Conservation (phyloP, 805 yeast species). For the Komagataella ulmi region DNA sequence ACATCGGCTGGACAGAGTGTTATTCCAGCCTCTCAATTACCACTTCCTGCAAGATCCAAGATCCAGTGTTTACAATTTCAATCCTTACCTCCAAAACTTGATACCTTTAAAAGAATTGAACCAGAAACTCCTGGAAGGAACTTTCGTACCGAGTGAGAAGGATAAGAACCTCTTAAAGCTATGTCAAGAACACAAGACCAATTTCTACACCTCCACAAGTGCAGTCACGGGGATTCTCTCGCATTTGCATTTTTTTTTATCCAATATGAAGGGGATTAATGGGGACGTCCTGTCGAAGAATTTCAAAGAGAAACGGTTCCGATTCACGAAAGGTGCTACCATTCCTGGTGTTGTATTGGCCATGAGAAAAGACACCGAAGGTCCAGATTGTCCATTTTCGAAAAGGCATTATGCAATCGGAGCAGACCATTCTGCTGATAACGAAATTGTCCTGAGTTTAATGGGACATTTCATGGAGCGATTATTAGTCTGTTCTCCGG, state of each 20-base stretch:
- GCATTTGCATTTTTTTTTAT: conserved; percentile 62
- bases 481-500: conserved; percentile 47
- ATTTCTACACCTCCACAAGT: conserved; percentile 71
- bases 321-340: conserved; percentile 29
- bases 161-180: conserved; percentile 40
- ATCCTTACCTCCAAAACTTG: conserved; percentile 43
- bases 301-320: conserved; percentile 22
- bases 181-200: conserved; percentile 21
- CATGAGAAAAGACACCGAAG: conserved; percentile 28
- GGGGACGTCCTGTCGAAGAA: conserved; percentile 25
- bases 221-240: conserved; percentile 69
- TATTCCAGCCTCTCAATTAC: conserved; percentile 64
- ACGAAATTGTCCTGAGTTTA: conserved; percentile 53
- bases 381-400: conserved; percentile 9
- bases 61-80: conserved; percentile 58
- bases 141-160: conserved; percentile 53
- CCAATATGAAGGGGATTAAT: conserved; percentile 44
- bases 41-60: conserved; percentile 72
- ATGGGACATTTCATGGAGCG: conserved; percentile 76
- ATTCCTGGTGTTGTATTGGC: conserved; percentile 41
- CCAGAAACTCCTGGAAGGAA: conserved; percentile 33
- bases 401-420: conserved; percentile 40
- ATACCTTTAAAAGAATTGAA: conserved; percentile 56
- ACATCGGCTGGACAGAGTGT: conserved; percentile 55
- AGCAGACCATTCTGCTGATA: conserved; percentile 52